Evolutionary conservation across 306 rosid genomes (phyloP).

Genomic region (Cicer bijugum): DNA sequence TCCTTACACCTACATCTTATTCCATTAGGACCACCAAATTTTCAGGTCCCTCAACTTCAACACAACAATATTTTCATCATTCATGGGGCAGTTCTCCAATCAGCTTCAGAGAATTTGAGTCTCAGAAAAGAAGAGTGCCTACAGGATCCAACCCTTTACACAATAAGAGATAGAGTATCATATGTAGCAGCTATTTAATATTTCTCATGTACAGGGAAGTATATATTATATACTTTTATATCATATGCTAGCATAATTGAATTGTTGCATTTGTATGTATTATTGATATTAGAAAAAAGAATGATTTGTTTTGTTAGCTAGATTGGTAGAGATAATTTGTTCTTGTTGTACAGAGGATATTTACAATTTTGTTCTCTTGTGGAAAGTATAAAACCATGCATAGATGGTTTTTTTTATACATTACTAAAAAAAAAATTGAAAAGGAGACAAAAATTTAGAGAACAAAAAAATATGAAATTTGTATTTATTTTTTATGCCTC

Average conservation of each 20-base stretch:
- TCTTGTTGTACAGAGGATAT: slow-evolving; percentile 48
- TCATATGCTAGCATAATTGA: slow-evolving; percentile 14
- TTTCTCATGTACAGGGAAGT: slow-evolving; percentile 28
- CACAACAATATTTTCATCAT: slow-evolving; percentile 46
- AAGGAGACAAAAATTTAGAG: no score
- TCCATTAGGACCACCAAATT: slow-evolving; percentile 46
- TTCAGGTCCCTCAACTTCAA: slow-evolving; percentile 49
- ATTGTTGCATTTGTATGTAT: slow-evolving; percentile 34
- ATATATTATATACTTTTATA: not conserved
- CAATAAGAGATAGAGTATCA: slow-evolving; percentile 63
- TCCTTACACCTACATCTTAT: slow-evolving; percentile 40
- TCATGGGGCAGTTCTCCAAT: slow-evolving; percentile 37
- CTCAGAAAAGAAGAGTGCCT: slow-evolving; percentile 76
- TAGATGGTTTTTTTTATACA: not conserved
- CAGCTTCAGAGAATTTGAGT: slow-evolving; percentile 42
- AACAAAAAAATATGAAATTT: no score
- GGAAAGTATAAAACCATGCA: not conserved
- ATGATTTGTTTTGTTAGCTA: slow-evolving; percentile 29
- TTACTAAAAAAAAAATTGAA: no score
- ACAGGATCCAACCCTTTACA: slow-evolving; percentile 92
- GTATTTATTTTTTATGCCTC: no score
- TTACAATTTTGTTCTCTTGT: slow-evolving; percentile 27
- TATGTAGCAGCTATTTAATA: not conserved
- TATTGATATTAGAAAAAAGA: not conserved
- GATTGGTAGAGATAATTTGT: slow-evolving; percentile 31